phyloP scores from a whole-genome alignment of 2,329 filamentous ascomycete genomes.

The Metarhizium sp. region DNA sequence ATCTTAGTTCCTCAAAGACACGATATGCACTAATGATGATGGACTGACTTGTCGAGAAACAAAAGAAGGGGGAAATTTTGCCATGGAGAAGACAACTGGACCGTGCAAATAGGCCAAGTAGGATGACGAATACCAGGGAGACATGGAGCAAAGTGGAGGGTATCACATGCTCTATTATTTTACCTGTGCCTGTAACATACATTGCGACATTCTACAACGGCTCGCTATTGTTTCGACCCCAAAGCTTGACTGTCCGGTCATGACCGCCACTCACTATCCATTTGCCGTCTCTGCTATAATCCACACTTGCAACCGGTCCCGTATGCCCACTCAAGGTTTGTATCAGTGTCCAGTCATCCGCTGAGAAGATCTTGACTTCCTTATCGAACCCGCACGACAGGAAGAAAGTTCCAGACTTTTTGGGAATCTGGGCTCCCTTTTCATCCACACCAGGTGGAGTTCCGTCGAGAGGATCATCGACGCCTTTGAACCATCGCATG shows the following conservation, averaged over 20 bases:
- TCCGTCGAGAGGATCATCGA: constrained; percentile 61
- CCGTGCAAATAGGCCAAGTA: background rate
- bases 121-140: background rate
- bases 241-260: constrained; percentile 91
- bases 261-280: constrained; percentile 96
- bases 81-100: too few species aligned
- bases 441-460: constrained; percentile 51
- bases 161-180: background rate
- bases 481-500: constrained; percentile 85
- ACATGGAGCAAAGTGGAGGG: background rate
- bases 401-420: constrained; percentile 86
- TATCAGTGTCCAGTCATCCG: constrained; percentile 87
- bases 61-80: too few species aligned
- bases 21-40: too few species aligned
- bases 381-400: constrained; percentile 88
- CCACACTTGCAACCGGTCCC: constrained; percentile 82
- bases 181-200: background rate
- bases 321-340: constrained; percentile 86
- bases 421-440: constrained; percentile 59
- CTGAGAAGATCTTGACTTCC: constrained; percentile 90
- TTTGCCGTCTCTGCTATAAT: constrained; percentile 73
- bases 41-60: too few species aligned
- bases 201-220: constrained; percentile 25
- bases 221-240: constrained; percentile 74
- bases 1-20: too few species aligned